Evolutionary conservation across 129 eudicot genomes (phyloP), one percentile per base, ranked within the genome.

Genomic region (Escallonia herrerae): DNA sequence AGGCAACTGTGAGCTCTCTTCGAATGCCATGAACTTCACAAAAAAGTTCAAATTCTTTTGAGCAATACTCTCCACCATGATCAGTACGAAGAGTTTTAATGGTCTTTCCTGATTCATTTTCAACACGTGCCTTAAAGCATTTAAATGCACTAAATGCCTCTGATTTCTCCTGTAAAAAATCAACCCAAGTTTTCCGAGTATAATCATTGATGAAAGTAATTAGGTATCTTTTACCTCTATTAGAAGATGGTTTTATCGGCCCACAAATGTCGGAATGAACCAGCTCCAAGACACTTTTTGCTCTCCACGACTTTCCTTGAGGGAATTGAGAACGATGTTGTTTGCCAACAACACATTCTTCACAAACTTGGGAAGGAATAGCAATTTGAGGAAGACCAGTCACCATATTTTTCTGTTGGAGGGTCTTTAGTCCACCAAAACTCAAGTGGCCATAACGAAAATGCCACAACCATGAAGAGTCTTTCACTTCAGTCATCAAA

Each of bases 381-480:
- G 3, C 2, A 41, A 60, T 40, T 22, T 12, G 50, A 60, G 51
- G 65, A 12, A 61, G 42, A 42, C 50, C 65, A 2, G 8, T 41
- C 3, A 60, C 50, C 65, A 60, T 60, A n/a, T 60, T 40, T 42
- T 40, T 60, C 12, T 43, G 0, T 3, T 42, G 38, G 2, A 60
- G 15, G 4, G 50, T 11, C 7, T 60, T 60, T 2, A 60, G 8
- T 5, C 50, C 47, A 8, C 37, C 22, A 60, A 60, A 60, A n/a
- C 43, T 41, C 6, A 39, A 9, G 47, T 65, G 60, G 2, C 60
- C 60, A 65, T 50, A 65, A 3, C 60, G 59, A 7, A n/a, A 49
- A 12, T 65, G 60, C 70, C 59, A 51, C 6, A 65, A 33, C 70
- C 60, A 65, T 10, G 59, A 7, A 4, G 4, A 15, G 2, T 51